phyloP scores from a whole-genome alignment of 805 yeast species.

The Monosporozyma servazzii region DNA sequence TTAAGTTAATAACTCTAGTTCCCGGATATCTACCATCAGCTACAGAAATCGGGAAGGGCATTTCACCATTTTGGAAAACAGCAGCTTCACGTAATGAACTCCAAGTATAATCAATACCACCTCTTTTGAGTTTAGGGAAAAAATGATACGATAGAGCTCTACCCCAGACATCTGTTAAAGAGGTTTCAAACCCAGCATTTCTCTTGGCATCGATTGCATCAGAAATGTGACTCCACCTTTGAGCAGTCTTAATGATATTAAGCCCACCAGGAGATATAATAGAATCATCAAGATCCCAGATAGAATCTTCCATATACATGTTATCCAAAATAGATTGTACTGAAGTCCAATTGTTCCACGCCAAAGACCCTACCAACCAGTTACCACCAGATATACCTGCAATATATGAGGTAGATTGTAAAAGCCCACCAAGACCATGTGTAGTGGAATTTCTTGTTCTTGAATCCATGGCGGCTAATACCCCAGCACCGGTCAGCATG shows the following conservation, averaged over 20 bases:
- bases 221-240: conserved; percentile 45
- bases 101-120: conserved; percentile 56
- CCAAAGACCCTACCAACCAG: conserved; percentile 68
- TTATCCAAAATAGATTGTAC: conserved; percentile 47
- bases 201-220: conserved; percentile 45
- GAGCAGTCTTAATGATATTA: conserved; percentile 42
- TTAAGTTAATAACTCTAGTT: conserved; percentile 43
- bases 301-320: conserved; percentile 31
- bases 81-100: conserved; percentile 50
- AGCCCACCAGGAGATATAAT: conserved; percentile 57
- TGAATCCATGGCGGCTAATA: conserved; percentile 72
- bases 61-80: conserved; percentile 48
- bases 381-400: conserved; percentile 80
- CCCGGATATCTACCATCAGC: conserved; percentile 63
- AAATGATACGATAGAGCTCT: conserved; percentile 65
- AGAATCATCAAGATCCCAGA: conserved; percentile 66
- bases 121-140: conserved; percentile 49
- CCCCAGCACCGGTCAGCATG: conserved; percentile 80
- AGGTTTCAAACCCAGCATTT: conserved; percentile 55
- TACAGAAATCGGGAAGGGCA: conserved; percentile 66
- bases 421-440: conserved; percentile 61
- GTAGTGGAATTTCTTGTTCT: conserved; percentile 48
- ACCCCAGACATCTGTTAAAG: conserved; percentile 75
- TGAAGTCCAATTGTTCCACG: conserved; percentile 62
- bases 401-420: conserved; percentile 61